Evolutionary conservation across 768 basidiomycete genomes (phyloP).

Genomic region (Psilocybe subaeruginosa): DNA sequence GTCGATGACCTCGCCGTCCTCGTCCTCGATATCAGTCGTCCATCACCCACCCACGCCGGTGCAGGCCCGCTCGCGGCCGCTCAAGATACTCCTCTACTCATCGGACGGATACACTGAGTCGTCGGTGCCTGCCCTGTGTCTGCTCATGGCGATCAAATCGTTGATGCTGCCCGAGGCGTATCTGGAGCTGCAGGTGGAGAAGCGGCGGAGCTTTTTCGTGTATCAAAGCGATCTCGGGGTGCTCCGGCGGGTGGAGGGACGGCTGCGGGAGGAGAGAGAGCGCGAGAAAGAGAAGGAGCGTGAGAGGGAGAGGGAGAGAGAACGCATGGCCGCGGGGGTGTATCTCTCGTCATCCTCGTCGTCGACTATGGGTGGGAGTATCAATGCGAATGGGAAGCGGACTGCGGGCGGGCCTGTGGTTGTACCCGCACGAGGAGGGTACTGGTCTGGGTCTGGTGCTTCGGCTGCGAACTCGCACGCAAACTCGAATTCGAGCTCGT

Average conservation of each 20-base stretch:
- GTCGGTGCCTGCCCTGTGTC: conserved; percentile 81
- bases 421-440: conserved; percentile 17
- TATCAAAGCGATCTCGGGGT: conserved; percentile 81
- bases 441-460: neutral
- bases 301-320: conserved; percentile 35
- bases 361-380: conserved; percentile 13
- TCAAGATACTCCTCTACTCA: conserved; percentile 80
- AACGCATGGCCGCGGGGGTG: conserved; percentile 29
- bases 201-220: conserved; percentile 88
- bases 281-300: conserved; percentile 35
- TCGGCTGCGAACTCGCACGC: neutral
- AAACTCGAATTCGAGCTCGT: neutral
- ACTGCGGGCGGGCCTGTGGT: conserved; percentile 21
- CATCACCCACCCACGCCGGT: conserved; percentile 25
- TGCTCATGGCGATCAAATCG: conserved; percentile 78
- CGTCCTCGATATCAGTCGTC: conserved; percentile 17
- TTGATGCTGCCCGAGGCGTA: conserved; percentile 87
- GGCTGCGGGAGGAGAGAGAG: conserved; percentile 45
- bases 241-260: conserved; percentile 68
- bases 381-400: conserved; percentile 37
- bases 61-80: conserved; percentile 53
- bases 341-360: conserved; percentile 17
- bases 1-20: conserved; percentile 35
- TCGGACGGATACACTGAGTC: conserved; percentile 94
- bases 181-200: conserved; percentile 83